Evolutionary conservation across 1,284 basidiomycete genomes (phyloP).

Genomic region (Ganoderma boninense): DNA sequence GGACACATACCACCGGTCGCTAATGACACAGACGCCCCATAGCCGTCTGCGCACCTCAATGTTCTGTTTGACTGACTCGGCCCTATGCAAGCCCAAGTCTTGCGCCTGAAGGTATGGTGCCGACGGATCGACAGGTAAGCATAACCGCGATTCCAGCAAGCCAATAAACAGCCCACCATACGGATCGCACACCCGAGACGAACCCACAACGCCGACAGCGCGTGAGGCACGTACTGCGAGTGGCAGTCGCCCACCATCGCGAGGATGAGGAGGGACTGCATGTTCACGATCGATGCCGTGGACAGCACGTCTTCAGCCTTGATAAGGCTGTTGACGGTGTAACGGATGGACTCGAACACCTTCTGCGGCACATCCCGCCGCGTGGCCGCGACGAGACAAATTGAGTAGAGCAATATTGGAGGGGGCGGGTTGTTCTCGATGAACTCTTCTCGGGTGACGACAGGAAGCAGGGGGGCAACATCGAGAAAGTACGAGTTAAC

Average conservation of each 20-base stretch:
- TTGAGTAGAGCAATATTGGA: constrained; percentile 88
- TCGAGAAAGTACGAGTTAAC: constrained; percentile 93
- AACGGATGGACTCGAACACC: constrained; percentile 86
- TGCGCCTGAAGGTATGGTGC: constrained; percentile 70
- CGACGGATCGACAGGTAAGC: constrained; percentile 28
- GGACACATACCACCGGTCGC: constrained; percentile 82
- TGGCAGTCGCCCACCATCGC: constrained; percentile 84
- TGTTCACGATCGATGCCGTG: constrained; percentile 86
- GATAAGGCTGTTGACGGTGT: constrained; percentile 86
- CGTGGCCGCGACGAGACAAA: constrained; percentile 91
- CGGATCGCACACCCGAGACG: constrained; percentile 82
- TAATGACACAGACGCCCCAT: constrained; percentile 92
- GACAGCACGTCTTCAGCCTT: constrained; percentile 91
- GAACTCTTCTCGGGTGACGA: constrained; percentile 90
- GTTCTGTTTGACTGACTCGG: constrained; percentile 79
- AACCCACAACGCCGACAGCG: constrained; percentile 81
- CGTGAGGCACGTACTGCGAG: constrained; percentile 80
- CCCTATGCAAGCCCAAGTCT: constrained; percentile 91
- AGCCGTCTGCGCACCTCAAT: constrained; percentile 86
- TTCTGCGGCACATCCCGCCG: constrained; percentile 84
- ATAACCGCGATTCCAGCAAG: constrained; percentile 26
- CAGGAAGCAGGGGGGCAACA: constrained; percentile 85
- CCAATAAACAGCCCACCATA: constrained; percentile 66
- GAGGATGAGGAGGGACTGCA: constrained; percentile 89
- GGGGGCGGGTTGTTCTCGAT: constrained; percentile 76